Evolutionary conservation across 2,329 filamentous ascomycete genomes (phyloP).

Genomic region (Ascosphaera apis): DNA sequence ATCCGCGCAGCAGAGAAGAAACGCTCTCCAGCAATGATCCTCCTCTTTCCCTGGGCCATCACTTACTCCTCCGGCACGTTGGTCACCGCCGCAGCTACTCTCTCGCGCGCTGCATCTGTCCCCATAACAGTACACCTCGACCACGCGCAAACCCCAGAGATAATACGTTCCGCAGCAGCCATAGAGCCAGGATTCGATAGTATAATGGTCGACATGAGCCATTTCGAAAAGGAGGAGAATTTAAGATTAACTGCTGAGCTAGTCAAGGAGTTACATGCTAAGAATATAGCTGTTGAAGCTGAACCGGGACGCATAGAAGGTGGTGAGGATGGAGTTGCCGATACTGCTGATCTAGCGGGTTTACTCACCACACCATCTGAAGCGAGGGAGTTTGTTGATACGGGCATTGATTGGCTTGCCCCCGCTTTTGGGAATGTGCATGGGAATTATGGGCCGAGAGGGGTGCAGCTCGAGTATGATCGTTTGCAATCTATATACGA

Average conservation of each 20-base stretch:
- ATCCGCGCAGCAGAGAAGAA: slow-evolving; percentile 46
- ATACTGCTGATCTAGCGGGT: slow-evolving; percentile 39
- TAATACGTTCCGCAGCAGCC: slow-evolving; percentile 36
- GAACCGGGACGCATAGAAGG: slow-evolving; percentile 50
- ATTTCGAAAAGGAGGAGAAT: slow-evolving; percentile 49
- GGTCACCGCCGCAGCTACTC: slow-evolving; percentile 31
- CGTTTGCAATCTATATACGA: slow-evolving; percentile 26
- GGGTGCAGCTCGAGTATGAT: slow-evolving; percentile 39
- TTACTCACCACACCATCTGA: slow-evolving; percentile 46
- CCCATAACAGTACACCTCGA: slow-evolving; percentile 42
- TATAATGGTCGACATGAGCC: slow-evolving; percentile 60
- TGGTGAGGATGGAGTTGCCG: slow-evolving; percentile 51
- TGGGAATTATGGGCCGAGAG: slow-evolving; percentile 44
- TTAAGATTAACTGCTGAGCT: slow-evolving; percentile 39
- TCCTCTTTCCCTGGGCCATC: slow-evolving; percentile 53
- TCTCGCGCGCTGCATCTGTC: slow-evolving; percentile 32
- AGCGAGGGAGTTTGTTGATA: slow-evolving; percentile 44
- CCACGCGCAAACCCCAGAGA: slow-evolving; percentile 40
- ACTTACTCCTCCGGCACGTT: slow-evolving; percentile 37
- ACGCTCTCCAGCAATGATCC: slow-evolving; percentile 43
- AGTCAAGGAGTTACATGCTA: slow-evolving; percentile 37
- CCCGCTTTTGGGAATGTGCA: slow-evolving; percentile 59
- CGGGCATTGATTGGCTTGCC: slow-evolving; percentile 51
- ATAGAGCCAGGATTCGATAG: slow-evolving; percentile 39
- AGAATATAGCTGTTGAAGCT: slow-evolving; percentile 45